Percentiles rank a stretch among this genome's conserved stretches.
These are phyloP conservation scores for Pichia nanzhaoensis DNA, from an alignment of 805 yeast genomes.

Conservation along the genomic window DNA sequence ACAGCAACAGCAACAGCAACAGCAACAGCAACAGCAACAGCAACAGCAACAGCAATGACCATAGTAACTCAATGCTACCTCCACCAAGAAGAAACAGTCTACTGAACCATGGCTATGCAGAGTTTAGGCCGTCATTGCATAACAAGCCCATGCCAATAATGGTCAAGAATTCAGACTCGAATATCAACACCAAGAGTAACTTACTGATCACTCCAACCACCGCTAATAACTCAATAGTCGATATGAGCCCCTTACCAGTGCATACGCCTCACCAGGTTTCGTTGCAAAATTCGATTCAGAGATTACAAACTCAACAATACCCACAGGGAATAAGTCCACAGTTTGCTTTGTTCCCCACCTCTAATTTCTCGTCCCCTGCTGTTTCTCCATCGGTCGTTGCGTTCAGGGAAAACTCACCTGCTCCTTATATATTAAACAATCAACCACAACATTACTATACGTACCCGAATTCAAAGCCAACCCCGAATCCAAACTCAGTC, in stretches of 20 bases:
- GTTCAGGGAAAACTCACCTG: neutral
- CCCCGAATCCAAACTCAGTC: neutral
- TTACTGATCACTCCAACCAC: conserved; percentile 7
- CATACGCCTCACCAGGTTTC: conserved; percentile 2
- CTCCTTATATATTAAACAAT: neutral
- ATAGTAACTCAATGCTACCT: conserved; percentile 24
- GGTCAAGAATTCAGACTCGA: conserved; percentile 17
- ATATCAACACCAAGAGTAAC: neutral
- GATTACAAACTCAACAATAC: conserved; percentile 5
- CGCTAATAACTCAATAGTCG: conserved; percentile 1
- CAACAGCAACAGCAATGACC: too few species aligned
- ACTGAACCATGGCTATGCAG: conserved; percentile 13
- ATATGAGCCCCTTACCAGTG: conserved; percentile 1
- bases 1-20: too few species aligned
- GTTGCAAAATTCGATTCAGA: neutral
- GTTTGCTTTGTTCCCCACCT: neutral
- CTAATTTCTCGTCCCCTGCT: conserved; percentile 2
- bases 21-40: too few species aligned
- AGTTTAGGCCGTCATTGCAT: conserved; percentile 25
- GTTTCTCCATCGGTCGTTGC: conserved; percentile 1
- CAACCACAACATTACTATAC: neutral
- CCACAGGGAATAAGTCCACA: conserved; percentile 5
- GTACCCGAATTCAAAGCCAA: neutral
- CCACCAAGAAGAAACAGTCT: conserved; percentile 26
- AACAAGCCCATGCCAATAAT: conserved; percentile 29